These are phyloP conservation scores for Fragilaria crotonensis DNA, from an alignment of 108 stramenopile species.

Conservation along the genomic window DNA sequence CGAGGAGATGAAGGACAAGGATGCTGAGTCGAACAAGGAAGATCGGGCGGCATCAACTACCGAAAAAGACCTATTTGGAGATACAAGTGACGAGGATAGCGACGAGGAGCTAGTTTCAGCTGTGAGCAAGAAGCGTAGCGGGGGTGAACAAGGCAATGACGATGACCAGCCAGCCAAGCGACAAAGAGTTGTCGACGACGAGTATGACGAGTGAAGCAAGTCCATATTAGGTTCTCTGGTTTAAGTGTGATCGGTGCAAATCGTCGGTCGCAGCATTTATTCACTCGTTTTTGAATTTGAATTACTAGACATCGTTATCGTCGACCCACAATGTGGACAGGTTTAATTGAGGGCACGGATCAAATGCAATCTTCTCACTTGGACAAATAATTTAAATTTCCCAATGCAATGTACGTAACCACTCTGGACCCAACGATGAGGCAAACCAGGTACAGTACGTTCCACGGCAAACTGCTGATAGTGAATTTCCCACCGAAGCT, in stretches of 20 bases:
- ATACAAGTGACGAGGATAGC: conserved; percentile 35
- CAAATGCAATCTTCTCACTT: too few relatives aligned
- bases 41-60: conserved; percentile 24
- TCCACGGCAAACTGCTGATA: conserved; percentile 37
- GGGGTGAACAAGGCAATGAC: conserved; percentile 7
- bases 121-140: conserved; percentile 16
- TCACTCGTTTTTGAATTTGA: too few relatives aligned
- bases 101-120: conserved; percentile 38
- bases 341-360: too few relatives aligned
- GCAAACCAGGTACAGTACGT: conserved; percentile 8
- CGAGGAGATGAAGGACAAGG: conserved; percentile 3
- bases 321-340: too few relatives aligned
- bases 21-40: conserved; percentile 5
- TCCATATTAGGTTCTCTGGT: too few relatives aligned
- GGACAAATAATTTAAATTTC: neutral
- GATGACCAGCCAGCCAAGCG: conserved; percentile 19
- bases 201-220: conserved; percentile 14
- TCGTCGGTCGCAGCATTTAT: too few relatives aligned
- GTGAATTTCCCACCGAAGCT: conserved; percentile 47
- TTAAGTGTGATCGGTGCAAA: too few relatives aligned
- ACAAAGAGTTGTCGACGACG: conserved; percentile 9
- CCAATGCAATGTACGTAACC: neutral
- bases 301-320: too few relatives aligned
- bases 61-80: conserved; percentile 71
- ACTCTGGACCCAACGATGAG: neutral